Evolutionary conservation across 306 rosid genomes (phyloP), one percentile per base, ranked within the genome.

Genomic region (Parietaria judaica): DNA sequence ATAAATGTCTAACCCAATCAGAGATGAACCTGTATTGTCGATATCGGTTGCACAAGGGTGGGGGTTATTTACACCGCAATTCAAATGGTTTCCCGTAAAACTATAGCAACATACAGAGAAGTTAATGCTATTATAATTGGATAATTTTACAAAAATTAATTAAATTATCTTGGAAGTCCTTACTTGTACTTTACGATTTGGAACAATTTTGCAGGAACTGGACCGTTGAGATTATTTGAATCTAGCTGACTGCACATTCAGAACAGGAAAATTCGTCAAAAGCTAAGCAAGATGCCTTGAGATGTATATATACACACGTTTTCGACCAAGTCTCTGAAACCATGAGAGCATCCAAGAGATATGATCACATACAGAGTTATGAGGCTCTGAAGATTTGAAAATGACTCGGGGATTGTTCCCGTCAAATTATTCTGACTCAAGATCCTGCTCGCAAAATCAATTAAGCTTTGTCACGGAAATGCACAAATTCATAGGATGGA

Each of bases 391-490:
- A 88, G 70, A 74, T 60, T 66, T 63, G 80, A 76, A 68, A 94
- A 77, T 58, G 99, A 86, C 62, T 78, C 90, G 9, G 99, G 99
- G 74, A 94, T 83, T 11, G 66, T 79, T 66, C 97, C 97, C 59
- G 48, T 77, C 68, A 94, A 83, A 73, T 71, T 78, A 80, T 94
- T 94, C 59, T 79, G 83, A 81, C 85, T 84, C 77, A 94, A 74
- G 66, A 83, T 81, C 86, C 99, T 94, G 90, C 77, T 70, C 61
- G 55, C 72, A 77, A 34, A 54, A 64, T 16, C 60, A 66, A 70
- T 56, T 65, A 66, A 64, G 44, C 44, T 51, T 50, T 41, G 70
- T 66, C 50, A 78, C 69, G 16, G 53, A 75, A 45, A 41, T 5
- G 9, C 6, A 41, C 45, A 41, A 41, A 41, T 41, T 8, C 45